Conservation (phyloP, 2,329 filamentous ascomycete genomes). For the Hirsutella rhossiliensis region DNA sequence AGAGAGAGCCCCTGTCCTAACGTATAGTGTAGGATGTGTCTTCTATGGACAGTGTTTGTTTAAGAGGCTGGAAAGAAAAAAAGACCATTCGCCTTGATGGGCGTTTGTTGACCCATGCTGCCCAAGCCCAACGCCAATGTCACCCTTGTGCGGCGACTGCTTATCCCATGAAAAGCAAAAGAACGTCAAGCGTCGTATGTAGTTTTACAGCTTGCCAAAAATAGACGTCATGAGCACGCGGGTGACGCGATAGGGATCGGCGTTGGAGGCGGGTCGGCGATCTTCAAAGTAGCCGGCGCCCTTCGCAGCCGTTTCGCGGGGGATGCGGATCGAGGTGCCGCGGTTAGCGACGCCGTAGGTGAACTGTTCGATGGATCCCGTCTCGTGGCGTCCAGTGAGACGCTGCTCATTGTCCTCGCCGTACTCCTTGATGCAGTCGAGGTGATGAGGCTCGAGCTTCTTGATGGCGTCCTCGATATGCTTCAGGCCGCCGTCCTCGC, state of each 20-base stretch:
- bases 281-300: conserved; percentile 94
- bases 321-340: conserved; percentile 87
- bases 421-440: conserved; percentile 84
- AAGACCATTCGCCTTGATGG: too few species aligned
- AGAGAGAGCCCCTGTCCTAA: too few species aligned
- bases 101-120: not conserved
- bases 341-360: conserved; percentile 92
- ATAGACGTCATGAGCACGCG: conserved; percentile 68
- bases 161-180: not conserved
- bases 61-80: too few species aligned
- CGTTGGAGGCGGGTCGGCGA: conserved; percentile 72
- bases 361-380: conserved; percentile 86
- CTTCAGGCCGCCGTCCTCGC: conserved; percentile 89
- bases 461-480: conserved; percentile 77
- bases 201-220: conserved; percentile 23
- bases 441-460: conserved; percentile 68
- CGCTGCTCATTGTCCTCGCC: conserved; percentile 92
- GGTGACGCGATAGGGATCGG: conserved; percentile 72
- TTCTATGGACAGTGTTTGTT: too few species aligned
- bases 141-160: not conserved
- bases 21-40: too few species aligned
- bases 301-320: conserved; percentile 71
- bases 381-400: conserved; percentile 90
- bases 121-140: not conserved
- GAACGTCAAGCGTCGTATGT: too few species aligned